Percentiles rank a stretch among this genome's conserved stretches.
phyloP scores from a whole-genome alignment of 2,329 filamentous ascomycete species.

The Pezicula carpinea region DNA sequence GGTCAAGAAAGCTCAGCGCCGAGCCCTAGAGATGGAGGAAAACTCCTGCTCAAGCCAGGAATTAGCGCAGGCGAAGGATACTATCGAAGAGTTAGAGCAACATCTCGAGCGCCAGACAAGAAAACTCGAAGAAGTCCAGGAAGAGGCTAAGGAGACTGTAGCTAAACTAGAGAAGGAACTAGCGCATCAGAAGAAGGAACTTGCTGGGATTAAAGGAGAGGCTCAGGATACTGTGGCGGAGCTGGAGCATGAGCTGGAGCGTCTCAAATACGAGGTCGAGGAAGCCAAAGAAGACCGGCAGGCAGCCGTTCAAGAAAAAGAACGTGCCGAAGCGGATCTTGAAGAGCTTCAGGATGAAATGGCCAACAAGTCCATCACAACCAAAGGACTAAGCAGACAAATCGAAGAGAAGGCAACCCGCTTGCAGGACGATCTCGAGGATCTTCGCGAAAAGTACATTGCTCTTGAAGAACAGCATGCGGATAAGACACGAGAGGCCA shows the following conservation, averaged over 20 bases:
- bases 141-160: slow-evolving; percentile 28
- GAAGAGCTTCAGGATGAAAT: slow-evolving; percentile 71
- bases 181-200: too few relatives aligned
- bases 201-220: slow-evolving; percentile 25
- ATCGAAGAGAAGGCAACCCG: slow-evolving; percentile 66
- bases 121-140: slow-evolving; percentile 49
- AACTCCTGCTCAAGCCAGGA: slow-evolving; percentile 48
- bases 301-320: slow-evolving; percentile 48
- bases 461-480: slow-evolving; percentile 38
- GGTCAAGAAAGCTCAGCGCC: slow-evolving; percentile 50
- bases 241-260: slow-evolving; percentile 49
- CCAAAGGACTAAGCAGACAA: slow-evolving; percentile 69
- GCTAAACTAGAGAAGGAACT: too few relatives aligned
- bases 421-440: slow-evolving; percentile 61
- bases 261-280: slow-evolving; percentile 49
- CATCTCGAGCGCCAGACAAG: slow-evolving; percentile 49
- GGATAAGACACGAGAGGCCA: slow-evolving; percentile 35
- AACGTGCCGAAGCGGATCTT: slow-evolving; percentile 53
- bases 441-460: slow-evolving; percentile 39
- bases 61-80: slow-evolving; percentile 46
- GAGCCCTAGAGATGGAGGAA: slow-evolving; percentile 50
- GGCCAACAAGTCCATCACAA: slow-evolving; percentile 72
- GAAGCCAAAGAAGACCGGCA: slow-evolving; percentile 51
- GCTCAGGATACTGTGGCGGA: slow-evolving; percentile 50
- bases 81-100: slow-evolving; percentile 54